Conservation (phyloP, 345 rosid genomes). For the Punica granatum region DNA sequence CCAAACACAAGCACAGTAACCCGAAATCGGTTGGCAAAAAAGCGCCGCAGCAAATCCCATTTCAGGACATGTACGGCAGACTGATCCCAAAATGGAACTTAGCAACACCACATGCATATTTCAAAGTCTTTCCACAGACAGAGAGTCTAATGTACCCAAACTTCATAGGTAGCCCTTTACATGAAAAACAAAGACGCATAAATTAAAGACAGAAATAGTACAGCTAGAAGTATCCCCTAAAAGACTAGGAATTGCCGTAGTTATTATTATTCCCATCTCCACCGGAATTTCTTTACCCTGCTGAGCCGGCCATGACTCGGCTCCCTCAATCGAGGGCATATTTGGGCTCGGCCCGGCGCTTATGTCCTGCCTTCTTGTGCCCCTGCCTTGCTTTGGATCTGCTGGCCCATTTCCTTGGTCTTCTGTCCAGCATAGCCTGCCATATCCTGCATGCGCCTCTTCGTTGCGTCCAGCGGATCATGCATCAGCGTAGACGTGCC, state of each 20-base stretch:
- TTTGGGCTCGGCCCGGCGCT: too few species aligned
- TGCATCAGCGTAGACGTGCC: slow-evolving; percentile 20
- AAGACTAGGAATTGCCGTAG: neutral
- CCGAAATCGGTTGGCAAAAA: too few species aligned
- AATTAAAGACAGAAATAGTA: neutral
- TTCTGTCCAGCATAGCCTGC: slow-evolving; percentile 49
- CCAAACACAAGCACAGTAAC: too few species aligned
- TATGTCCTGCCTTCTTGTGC: slow-evolving; percentile 1
- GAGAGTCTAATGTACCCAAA: too few species aligned
- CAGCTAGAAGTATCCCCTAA: neutral
- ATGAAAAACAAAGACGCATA: neutral
- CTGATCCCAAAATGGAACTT: too few species aligned
- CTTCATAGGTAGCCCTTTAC: too few species aligned
- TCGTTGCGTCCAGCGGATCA: slow-evolving; percentile 44
- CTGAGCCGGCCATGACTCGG: neutral
- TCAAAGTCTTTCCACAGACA: too few species aligned
- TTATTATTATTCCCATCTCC: neutral
- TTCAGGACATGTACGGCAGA: too few species aligned
- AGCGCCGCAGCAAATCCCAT: too few species aligned
- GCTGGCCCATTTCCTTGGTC: slow-evolving; percentile 61
- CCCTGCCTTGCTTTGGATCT: slow-evolving; percentile 36
- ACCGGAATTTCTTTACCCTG: neutral
- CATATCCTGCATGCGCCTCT: slow-evolving; percentile 33
- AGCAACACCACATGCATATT: too few species aligned
- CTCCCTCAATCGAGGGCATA: too few species aligned